Evolutionary conservation across 2,329 filamentous ascomycete genomes (phyloP).

Genomic region (Blumeria graminis): DNA sequence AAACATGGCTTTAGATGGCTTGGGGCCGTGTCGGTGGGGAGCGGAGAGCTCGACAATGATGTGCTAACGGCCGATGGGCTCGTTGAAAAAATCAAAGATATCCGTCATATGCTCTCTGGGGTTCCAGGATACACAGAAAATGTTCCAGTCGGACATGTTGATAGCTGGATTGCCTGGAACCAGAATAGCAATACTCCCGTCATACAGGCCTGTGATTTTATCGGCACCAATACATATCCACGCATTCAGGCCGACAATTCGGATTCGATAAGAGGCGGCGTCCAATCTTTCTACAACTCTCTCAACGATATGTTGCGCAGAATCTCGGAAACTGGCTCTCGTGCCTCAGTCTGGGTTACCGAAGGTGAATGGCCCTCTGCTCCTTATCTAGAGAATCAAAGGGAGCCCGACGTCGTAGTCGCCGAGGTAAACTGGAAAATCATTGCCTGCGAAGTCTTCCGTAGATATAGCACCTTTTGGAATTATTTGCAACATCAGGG

Average conservation of each 20-base stretch:
- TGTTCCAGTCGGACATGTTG: conserved; percentile 47
- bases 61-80: conserved; percentile 43
- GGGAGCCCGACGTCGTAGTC: no score
- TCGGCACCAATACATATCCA: conserved; percentile 70
- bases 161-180: conserved; percentile 65
- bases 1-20: conserved; percentile 43
- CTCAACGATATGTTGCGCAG: conserved; percentile 37
- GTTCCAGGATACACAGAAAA: conserved; percentile 46
- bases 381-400: conserved; percentile 13
- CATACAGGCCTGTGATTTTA: conserved; percentile 46
- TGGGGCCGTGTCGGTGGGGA: conserved; percentile 54
- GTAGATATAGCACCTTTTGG: no score
- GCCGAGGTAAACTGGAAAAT: no score
- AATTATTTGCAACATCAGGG: no score
- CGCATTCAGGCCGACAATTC: conserved; percentile 52
- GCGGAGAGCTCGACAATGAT: conserved; percentile 64
- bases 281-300: conserved; percentile 32
- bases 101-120: conserved; percentile 33
- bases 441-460: no score
- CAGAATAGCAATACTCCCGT: conserved; percentile 49
- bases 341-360: conserved; percentile 53
- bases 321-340: conserved; percentile 30
- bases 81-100: conserved; percentile 34
- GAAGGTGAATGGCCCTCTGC: conserved; percentile 66
- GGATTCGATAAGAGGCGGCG: conserved; percentile 40